Conservation (phyloP, 257 asterid genomes). For the Solanum gracilifrons region DNA sequence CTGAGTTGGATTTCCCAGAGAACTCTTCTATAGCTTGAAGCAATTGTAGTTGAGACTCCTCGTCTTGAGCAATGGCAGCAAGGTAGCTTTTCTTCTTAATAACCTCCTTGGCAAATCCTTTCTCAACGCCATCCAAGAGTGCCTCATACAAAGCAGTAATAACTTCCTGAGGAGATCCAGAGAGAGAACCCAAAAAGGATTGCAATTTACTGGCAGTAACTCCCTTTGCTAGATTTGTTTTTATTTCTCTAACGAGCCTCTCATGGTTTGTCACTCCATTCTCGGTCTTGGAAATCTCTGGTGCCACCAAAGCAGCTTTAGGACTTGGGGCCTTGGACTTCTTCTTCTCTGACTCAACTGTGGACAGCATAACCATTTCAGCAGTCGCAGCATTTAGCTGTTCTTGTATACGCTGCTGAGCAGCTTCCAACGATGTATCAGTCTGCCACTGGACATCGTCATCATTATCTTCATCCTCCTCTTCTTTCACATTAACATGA, state of each 20-base stretch:
- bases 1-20: conserved; percentile 12
- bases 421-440: conserved; percentile 12
- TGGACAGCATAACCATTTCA: conserved; percentile 17
- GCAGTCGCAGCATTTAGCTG: conserved; percentile 14
- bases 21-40: conserved; percentile 25
- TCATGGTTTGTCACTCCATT: conserved; percentile 7
- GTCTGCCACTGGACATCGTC: conserved; percentile 7
- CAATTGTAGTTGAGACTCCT: conserved; percentile 8
- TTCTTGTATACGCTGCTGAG: conserved; percentile 10
- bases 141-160: conserved; percentile 22
- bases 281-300: not conserved
- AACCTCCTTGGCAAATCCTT: conserved; percentile 28
- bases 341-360: conserved; percentile 7
- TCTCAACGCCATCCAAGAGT: conserved; percentile 17
- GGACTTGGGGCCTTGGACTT: conserved; percentile 12
- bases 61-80: conserved; percentile 12
- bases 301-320: not conserved
- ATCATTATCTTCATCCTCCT: not conserved
- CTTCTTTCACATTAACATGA: not conserved
- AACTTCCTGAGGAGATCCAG: conserved; percentile 26
- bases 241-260: conserved; percentile 19
- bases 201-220: conserved; percentile 7
- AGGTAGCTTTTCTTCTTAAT: conserved; percentile 21
- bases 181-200: conserved; percentile 13
- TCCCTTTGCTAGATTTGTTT: conserved; percentile 13